Percentiles rank a stretch among this genome's conserved stretches.
Evolutionary conservation across 306 rosid species (phyloP).

Genomic region (Bauhinia variegata): DNA sequence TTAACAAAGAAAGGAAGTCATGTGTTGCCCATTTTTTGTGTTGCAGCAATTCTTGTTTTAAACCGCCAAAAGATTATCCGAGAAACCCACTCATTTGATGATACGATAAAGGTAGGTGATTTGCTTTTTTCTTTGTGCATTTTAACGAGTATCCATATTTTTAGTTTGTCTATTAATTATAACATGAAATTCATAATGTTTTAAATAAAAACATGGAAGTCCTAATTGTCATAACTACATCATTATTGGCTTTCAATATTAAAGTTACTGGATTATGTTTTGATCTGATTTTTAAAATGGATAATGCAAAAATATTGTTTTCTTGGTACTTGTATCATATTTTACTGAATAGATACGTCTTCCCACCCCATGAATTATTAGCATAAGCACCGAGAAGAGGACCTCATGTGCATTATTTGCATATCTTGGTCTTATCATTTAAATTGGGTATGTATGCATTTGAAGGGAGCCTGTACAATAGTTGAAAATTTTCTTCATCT

Average conservation of each 20-base stretch:
- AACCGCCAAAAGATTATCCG: constrained; percentile 82
- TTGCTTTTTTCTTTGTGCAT: background rate
- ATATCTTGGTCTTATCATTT: constrained; percentile 12
- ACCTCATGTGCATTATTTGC: constrained; percentile 5
- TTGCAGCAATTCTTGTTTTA: constrained; percentile 79
- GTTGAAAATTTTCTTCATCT: constrained; percentile 15
- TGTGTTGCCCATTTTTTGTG: constrained; percentile 82
- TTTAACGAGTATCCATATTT: background rate
- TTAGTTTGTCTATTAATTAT: constrained; percentile 4
- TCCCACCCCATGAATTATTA: background rate
- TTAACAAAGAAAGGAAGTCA: constrained; percentile 64
- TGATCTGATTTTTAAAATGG: constrained; percentile 27
- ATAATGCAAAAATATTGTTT: background rate
- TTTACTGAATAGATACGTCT: constrained; percentile 7
- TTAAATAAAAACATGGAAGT: too few relatives aligned
- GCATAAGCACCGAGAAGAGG: background rate
- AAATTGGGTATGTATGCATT: constrained; percentile 8
- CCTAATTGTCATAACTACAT: constrained; percentile 2
- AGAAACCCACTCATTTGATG: constrained; percentile 83
- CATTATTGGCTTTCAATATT: constrained; percentile 15
- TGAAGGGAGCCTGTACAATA: constrained; percentile 3
- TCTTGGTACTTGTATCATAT: constrained; percentile 1
- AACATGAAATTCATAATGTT: too few relatives aligned
- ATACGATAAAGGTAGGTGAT: constrained; percentile 85
- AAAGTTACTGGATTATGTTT: constrained; percentile 33